Base-by-base conservation (phyloP, 192 early-diverging fungal genomes). In the Backusella luteola region DNA sequence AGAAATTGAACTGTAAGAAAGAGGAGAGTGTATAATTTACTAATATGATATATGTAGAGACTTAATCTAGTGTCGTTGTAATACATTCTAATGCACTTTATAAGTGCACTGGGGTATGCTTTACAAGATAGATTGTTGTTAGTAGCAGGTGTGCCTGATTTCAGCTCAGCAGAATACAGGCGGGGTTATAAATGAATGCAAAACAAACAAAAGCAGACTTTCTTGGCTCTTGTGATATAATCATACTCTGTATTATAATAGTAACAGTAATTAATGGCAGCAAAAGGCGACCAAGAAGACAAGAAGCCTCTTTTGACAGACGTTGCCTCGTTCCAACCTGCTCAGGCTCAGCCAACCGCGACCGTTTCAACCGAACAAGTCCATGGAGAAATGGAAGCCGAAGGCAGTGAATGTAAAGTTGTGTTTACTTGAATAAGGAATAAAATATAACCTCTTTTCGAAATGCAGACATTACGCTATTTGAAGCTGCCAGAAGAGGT, bases 401-500 rank as follows among this genome's bases (percentile, higher is more conserved):
- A 63, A 63, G 9, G 56, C 26, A 29, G 56, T 63, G 56, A 63
- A 63, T 63, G 56, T 63, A 63, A 63, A 63, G 56, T 63, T 63
- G 26, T 63, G 56, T 29, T 23, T 29, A 63, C 9, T 63, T 63
- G 56, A 63, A 63, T 63, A 56, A 21, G 19, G 8, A 39, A 39
- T 39, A 39, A 39, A 14, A 63, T 63, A 63, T 29, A 63, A 63
- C 21, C 26, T 63, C 9, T 26, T 26, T 63, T 63, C 21, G 12
- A 63, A 63, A 23, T 26, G 23, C 56, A 63, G 56, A 11, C 11
- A 63, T 63, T 7, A 87, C 77, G 35, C 77, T 94, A 36, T 92
- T 92, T 67, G 86, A 91, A 73, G 94, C 96, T 3, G 88, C 94
- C 14, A 92, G 93, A 78, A 86, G 82, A 67, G 93, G 95, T 34